phyloP scores from a whole-genome alignment of 768 basidiomycete species.

The Lyophyllum atratum region DNA sequence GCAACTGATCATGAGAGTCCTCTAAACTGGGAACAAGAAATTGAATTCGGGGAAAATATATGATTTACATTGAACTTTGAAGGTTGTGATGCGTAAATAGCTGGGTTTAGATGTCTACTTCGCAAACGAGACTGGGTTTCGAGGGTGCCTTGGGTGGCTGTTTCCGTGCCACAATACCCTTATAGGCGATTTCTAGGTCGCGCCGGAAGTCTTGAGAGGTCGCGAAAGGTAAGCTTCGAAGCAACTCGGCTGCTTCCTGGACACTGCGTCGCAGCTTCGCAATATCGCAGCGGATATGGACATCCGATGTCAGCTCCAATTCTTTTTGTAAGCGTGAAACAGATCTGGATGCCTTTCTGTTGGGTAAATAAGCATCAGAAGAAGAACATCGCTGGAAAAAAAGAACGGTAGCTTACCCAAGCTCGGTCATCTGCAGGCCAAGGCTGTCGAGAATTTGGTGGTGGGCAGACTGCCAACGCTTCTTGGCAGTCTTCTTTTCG shows the following conservation, averaged over 20 bases:
- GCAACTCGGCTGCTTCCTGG: conserved; percentile 26
- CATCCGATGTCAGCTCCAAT: conserved; percentile 29
- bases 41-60: too few relatives aligned
- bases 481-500: conserved; percentile 33
- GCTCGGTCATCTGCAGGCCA: conserved; percentile 25
- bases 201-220: conserved; percentile 19
- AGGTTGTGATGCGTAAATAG: background rate
- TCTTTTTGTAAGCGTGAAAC: conserved; percentile 16
- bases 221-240: conserved; percentile 23
- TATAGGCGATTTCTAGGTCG: conserved; percentile 30
- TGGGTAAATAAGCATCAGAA: background rate
- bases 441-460: conserved; percentile 39
- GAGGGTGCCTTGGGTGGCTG: conserved; percentile 12
- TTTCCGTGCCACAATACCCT: conserved; percentile 29
- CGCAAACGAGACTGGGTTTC: conserved; percentile 20
- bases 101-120: conserved; percentile 14
- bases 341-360: conserved; percentile 7
- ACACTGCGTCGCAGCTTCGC: conserved; percentile 27
- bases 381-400: background rate
- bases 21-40: too few relatives aligned
- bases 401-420: conserved; percentile 32
- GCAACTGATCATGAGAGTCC: too few relatives aligned
- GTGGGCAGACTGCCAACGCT: conserved; percentile 23
- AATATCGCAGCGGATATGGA: conserved; percentile 28
- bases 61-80: too few relatives aligned